Evolutionary conservation across 1,284 basidiomycete genomes (phyloP).

Genomic region (Ustilago loliicola): DNA sequence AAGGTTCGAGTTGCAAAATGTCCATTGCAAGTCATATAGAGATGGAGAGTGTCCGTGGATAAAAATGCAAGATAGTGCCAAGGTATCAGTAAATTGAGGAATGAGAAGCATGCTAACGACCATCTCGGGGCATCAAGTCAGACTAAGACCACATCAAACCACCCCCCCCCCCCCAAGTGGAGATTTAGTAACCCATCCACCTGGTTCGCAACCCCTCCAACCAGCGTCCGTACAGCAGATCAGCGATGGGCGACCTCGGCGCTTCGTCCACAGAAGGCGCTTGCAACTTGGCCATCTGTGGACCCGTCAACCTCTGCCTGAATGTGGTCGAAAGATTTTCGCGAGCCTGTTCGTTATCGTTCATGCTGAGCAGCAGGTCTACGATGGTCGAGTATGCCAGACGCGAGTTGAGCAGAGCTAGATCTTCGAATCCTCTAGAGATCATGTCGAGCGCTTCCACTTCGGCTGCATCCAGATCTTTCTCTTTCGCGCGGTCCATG

Average conservation of each 20-base stretch:
- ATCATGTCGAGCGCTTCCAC: constrained; percentile 91
- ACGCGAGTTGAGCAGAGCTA: constrained; percentile 83
- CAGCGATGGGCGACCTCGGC: constrained; percentile 81
- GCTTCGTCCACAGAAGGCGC: constrained; percentile 48
- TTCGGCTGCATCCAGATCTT: constrained; percentile 87
- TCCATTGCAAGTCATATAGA: background rate
- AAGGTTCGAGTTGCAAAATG: background rate
- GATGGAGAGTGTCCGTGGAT: constrained; percentile 11
- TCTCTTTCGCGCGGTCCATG: constrained; percentile 54
- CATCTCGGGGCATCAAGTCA: constrained; percentile 4
- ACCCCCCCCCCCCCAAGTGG: too few relatives aligned
- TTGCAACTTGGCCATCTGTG: constrained; percentile 33
- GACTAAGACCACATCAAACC: background rate
- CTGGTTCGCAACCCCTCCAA: constrained; percentile 79
- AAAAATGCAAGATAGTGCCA: constrained; percentile 21
- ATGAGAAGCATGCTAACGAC: constrained; percentile 5
- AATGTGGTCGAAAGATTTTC: constrained; percentile 57
- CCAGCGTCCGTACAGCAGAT: constrained; percentile 95
- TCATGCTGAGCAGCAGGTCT: constrained; percentile 89
- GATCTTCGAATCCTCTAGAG: constrained; percentile 85
- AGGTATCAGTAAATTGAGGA: background rate
- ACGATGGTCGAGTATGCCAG: constrained; percentile 87
- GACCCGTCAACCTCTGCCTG: constrained; percentile 41
- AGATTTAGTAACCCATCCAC: constrained; percentile 63
- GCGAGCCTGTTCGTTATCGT: constrained; percentile 72